A percentile compares a stretch with the other conserved stretches of the same genome.
Conservation (phyloP, 306 rosid genomes). For the Medicago ruthenica region DNA sequence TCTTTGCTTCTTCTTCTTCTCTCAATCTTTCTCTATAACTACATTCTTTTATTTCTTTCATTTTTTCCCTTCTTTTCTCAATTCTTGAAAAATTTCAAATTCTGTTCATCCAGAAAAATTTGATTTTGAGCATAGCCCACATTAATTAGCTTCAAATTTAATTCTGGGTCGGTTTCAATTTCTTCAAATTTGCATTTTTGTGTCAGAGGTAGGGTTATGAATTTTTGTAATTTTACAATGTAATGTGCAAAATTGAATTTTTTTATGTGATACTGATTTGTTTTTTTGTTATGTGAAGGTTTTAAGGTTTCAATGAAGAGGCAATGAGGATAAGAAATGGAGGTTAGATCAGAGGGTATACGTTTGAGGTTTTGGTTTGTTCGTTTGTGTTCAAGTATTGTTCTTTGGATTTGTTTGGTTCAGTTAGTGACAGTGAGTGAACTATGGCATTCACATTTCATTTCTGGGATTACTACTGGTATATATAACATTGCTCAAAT, state of each 20-base stretch:
- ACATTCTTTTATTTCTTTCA: constrained; percentile 3
- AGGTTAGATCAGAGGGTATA: constrained; percentile 83
- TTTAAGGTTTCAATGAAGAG: constrained; percentile 64
- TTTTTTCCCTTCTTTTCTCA: neutral
- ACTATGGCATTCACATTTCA: constrained; percentile 85
- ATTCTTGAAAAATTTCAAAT: constrained; percentile 30
- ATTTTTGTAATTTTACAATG: constrained; percentile 40
- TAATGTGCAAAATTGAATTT: constrained; percentile 11
- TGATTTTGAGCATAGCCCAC: constrained; percentile 30
- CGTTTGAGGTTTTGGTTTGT: constrained; percentile 95
- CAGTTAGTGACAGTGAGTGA: constrained; percentile 86
- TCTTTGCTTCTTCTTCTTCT: constrained; percentile 27
- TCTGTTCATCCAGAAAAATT: neutral
- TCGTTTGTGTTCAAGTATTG: constrained; percentile 84
- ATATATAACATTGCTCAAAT: constrained; percentile 60
- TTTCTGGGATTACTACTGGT: constrained; percentile 75
- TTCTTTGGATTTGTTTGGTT: constrained; percentile 91
- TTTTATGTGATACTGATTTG: constrained; percentile 34
- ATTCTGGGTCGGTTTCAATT: constrained; percentile 43
- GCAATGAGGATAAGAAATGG: constrained; percentile 89
- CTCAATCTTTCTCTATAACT: constrained; percentile 8
- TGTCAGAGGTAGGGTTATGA: constrained; percentile 45
- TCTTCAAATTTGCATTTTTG: constrained; percentile 34
- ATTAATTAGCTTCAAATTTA: constrained; percentile 10
- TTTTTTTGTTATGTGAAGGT: constrained; percentile 40